Evolutionary conservation across 139 green algal genomes (phyloP).

Genomic region (Microglena sp.): DNA sequence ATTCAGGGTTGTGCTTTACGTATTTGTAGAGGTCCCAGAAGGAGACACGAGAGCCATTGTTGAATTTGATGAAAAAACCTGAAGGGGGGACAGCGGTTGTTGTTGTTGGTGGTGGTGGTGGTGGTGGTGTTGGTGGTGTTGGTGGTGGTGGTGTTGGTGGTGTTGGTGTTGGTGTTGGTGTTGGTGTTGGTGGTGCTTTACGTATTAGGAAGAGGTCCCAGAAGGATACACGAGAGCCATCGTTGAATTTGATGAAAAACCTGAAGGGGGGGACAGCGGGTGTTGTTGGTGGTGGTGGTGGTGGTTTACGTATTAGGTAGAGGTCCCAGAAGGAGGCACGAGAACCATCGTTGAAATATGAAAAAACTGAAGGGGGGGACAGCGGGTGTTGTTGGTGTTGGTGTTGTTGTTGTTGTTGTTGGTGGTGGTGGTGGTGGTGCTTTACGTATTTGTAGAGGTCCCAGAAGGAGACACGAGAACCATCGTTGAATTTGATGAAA

Average conservation of each 20-base stretch:
- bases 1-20: constrained; percentile 30
- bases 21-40: constrained; percentile 28
- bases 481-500: constrained; percentile 6
- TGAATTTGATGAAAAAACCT: constrained; percentile 7
- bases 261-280: not conserved
- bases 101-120: too few species aligned
- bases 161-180: too few species aligned
- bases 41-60: constrained; percentile 17
- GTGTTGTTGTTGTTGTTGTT: too few species aligned
- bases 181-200: constrained; percentile 31
- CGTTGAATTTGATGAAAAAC: constrained; percentile 5
- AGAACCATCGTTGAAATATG: constrained; percentile 1
- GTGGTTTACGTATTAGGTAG: constrained; percentile 21
- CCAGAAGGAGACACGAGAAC: constrained; percentile 24
- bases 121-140: too few species aligned
- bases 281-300: too few species aligned
- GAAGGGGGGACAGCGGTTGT: not conserved
- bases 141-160: too few species aligned
- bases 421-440: too few species aligned
- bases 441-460: constrained; percentile 26
- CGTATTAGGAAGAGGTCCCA: constrained; percentile 25
- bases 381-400: too few species aligned
- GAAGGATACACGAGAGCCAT: constrained; percentile 19
- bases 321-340: constrained; percentile 31
- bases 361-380: constrained; percentile 2